Evolutionary conservation across 495 filamentous ascomycete species (phyloP), one percentile per base, ranked within the genome.

Genomic region (Chaetomium cochliodes): DNA sequence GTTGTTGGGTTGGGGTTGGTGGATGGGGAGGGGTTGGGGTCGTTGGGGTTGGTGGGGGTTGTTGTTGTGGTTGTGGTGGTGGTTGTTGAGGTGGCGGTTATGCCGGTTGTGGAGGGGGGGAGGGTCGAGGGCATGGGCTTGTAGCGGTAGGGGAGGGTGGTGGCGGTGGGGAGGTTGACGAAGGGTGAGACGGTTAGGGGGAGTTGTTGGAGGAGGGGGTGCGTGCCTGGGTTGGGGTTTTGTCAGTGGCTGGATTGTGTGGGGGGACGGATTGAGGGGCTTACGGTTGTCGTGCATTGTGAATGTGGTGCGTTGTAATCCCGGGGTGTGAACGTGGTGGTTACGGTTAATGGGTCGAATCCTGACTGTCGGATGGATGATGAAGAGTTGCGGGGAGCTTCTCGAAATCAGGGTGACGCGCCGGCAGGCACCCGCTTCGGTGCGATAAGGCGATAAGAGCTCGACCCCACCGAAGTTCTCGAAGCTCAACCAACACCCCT

Each of bases 111-210:
- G 13, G 92, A 91, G 1, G 89, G 88, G 0, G 94, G 94, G 0
- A 98, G 83, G 2, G 90, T 88, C 7, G 90, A 91, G 0, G 94
- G 88, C 66, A 98, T 87, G 5, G 87, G 81, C 72, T 91, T 92
- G 85, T 97, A 98, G 51, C 90, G 96, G 79, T 97, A 98, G 39
- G 94, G 94, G 2, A 98, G 86, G 3, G 94, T 97, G 53, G 92
- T 88, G 28, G 94, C 88, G 11, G 90, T 87, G 33, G 96, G 94
- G 46, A 98, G 91, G 65, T 87, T 89, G 76, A 97, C 87, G 81
- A 96, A 97, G 26, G 94, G 94, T 37, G 93, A 97, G 60, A 97
- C 92, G 64, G 91, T 93, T 57, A 98, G 83, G 58, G 93, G 91
- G 58, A 97, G 85, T 77, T 98, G 94, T 65, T 91, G 90, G 52